Conservation (phyloP, 768 basidiomycete genomes). For the Naematelia encephala region DNA sequence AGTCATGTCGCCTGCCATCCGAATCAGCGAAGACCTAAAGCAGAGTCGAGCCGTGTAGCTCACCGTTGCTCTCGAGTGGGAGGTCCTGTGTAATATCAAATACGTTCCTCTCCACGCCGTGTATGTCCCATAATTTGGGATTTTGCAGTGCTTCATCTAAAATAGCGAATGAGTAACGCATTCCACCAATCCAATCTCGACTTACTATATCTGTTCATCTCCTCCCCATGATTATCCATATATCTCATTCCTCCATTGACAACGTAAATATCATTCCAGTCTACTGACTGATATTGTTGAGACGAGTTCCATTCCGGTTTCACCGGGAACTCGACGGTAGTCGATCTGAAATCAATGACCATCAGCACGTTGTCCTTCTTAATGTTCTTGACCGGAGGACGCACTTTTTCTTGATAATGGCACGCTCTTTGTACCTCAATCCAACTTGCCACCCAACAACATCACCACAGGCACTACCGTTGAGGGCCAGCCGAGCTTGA, state of each 20-base stretch:
- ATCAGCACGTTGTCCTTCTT: not conserved
- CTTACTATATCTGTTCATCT: slow-evolving; percentile 19
- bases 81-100: slow-evolving; percentile 17
- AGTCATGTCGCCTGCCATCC: not conserved
- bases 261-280: slow-evolving; percentile 18
- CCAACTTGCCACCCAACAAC: slow-evolving; percentile 30
- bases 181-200: not conserved
- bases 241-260: slow-evolving; percentile 5
- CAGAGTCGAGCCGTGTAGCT: not conserved
- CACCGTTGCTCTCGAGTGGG: slow-evolving; percentile 1
- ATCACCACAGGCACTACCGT: slow-evolving; percentile 25
- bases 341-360: not conserved
- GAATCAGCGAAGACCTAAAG: too few relatives aligned
- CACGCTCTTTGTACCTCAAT: slow-evolving; percentile 30
- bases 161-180: not conserved
- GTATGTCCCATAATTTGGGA: slow-evolving; percentile 21
- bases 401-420: slow-evolving; percentile 30
- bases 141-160: slow-evolving; percentile 20
- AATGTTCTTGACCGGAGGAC: not conserved
- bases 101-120: slow-evolving; percentile 24
- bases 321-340: slow-evolving; percentile 14
- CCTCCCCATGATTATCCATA: slow-evolving; percentile 1
- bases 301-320: slow-evolving; percentile 14
- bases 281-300: not conserved
- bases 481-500: slow-evolving; percentile 24